Percentiles rank a stretch among this genome's conserved stretches.
Conservation (phyloP, 345 rosid genomes). For the Salix dunnii region DNA sequence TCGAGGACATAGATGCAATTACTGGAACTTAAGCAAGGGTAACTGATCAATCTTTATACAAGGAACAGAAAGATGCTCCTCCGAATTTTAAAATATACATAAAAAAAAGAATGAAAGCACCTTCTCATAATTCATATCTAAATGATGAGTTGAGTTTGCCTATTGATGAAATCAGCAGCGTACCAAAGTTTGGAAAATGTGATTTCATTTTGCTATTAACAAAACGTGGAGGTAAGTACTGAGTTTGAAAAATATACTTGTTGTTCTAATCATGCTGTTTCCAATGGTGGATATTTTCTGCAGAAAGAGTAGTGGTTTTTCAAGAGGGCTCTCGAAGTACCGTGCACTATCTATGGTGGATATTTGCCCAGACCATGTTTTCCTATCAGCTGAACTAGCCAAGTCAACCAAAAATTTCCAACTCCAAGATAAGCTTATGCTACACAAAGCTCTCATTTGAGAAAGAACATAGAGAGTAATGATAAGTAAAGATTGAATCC, state of each 20-base stretch:
- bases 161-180: not conserved
- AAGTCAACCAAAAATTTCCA: no score
- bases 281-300: constrained; percentile 34
- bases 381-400: no score
- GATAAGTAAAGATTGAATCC: no score
- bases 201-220: not conserved
- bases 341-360: constrained; percentile 91
- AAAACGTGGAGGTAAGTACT: no score
- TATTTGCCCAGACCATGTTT: no score
- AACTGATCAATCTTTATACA: not conserved
- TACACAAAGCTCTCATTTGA: no score
- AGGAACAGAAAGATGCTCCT: not conserved
- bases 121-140: not conserved
- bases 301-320: constrained; percentile 98
- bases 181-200: no score
- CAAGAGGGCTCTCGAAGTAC: constrained; percentile 90
- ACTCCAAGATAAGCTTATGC: no score
- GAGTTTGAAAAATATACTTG: no score
- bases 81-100: not conserved
- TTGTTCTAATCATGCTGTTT: constrained; percentile 16
- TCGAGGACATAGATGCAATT: not conserved
- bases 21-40: not conserved
- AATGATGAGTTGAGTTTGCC: not conserved
- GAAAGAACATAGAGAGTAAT: no score
- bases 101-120: not conserved